Base-by-base conservation (phyloP, 495 filamentous ascomycete species). In the Trichocladium uniseriatum region DNA sequence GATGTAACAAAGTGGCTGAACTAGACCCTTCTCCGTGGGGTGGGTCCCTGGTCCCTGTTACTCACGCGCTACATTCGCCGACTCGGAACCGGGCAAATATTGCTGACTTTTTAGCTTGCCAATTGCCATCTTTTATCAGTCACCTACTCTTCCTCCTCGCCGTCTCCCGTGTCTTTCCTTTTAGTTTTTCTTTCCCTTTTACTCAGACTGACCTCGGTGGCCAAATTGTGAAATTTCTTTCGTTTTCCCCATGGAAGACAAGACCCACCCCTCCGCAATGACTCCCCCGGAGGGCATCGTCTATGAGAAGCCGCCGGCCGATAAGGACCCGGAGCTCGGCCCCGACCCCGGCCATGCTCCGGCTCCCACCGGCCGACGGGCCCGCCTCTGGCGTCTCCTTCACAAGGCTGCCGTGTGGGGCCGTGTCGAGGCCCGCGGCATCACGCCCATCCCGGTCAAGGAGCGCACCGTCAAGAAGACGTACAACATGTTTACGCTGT, bases 371-470 rank as follows among this genome's bases (percentile, higher is more conserved):
- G 41, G 48, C 34, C 32, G 34, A 39, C 38, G 45, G 51, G 22
- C 16, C 35, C 39, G 40, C 20, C 2, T 34, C 18, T 6, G 39
- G 36, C 20, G 20, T 11, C 0, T 48, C 24, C 35, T 54, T 38
- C 29, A 31, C n/a, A 47, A 48, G 35, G 22, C 27, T 10, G 38
- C 31, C 32, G 7, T 2, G 19, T 38, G 52, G 20, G 63, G 63
- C 28, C 56, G 61, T 1, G 59, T 73, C 11, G 71, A 78, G 57
- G 60, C 70, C 21, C 64, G 73, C 48, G 76, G 76, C 40, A 72
- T 77, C 41, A 56, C 69, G 34, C 75, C 75, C 1, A 70, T 79
- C 22, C 69, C 76, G 0, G 52, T 75, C 27, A 69, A 77, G 54
- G 72, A 77, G 48, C 62, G 76, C 34, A 76, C 66, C 0, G 68